Evolutionary conservation across 371 early-diverging fungal genomes (phyloP).

Genomic region (Mortierella sp.): DNA sequence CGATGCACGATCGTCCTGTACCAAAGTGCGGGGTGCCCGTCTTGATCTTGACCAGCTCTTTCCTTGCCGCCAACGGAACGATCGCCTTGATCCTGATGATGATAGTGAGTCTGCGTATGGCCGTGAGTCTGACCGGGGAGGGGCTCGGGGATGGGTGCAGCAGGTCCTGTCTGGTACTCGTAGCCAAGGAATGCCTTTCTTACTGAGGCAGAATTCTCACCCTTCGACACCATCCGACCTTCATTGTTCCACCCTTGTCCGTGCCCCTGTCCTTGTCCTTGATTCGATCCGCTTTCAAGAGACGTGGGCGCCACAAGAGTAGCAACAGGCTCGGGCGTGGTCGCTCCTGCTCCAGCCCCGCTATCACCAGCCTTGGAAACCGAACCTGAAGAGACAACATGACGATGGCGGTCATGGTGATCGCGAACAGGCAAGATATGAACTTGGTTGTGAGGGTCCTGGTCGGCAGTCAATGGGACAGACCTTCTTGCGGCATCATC

Average conservation of each 20-base stretch:
- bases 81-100: background rate
- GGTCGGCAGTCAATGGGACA: background rate
- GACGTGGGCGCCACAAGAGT: conserved; percentile 8
- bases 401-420: background rate
- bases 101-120: background rate
- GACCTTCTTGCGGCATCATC: background rate
- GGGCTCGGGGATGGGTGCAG: conserved; percentile 30
- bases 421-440: background rate
- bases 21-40: background rate
- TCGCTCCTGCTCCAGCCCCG: background rate
- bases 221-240: background rate
- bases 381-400: background rate
- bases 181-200: background rate
- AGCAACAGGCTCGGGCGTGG: conserved; percentile 28
- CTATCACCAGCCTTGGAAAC: background rate
- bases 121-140: conserved; percentile 17
- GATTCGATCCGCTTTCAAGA: background rate
- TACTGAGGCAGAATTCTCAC: background rate
- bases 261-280: background rate
- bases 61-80: background rate
- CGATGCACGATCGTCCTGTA: conserved; percentile 24
- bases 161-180: conserved; percentile 23
- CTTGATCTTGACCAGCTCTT: background rate
- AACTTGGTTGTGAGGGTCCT: background rate
- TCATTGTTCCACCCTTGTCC: background rate